Percentiles rank a stretch among this genome's conserved stretches.
phyloP scores from a whole-genome alignment of 2,329 filamentous ascomycete species.

The Phaeosphaeria sp. region DNA sequence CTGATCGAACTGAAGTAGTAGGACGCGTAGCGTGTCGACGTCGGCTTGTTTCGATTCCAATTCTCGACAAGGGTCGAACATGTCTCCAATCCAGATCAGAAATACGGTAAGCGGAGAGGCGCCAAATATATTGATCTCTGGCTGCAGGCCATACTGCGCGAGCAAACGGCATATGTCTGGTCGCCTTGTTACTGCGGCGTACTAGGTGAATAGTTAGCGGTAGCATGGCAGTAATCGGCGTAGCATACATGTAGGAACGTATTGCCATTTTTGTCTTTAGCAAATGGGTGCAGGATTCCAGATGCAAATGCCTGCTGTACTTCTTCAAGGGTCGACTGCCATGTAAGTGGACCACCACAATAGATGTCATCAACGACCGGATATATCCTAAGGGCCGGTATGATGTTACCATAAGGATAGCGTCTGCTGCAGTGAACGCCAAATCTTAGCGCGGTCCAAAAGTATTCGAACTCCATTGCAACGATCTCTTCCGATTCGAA shows the following conservation, averaged over 20 bases:
- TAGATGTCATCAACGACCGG: slow-evolving; percentile 6
- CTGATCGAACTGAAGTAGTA: neutral
- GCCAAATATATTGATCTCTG: neutral
- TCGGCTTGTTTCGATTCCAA: neutral
- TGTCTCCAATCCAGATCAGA: neutral
- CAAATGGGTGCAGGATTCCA: slow-evolving; percentile 12
- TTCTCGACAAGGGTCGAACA: neutral
- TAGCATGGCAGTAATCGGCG: neutral
- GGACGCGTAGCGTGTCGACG: neutral
- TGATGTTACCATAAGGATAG: slow-evolving; percentile 7
- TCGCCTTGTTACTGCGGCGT: neutral
- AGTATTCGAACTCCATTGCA: neutral
- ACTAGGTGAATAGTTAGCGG: neutral
- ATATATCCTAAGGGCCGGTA: slow-evolving; percentile 14
- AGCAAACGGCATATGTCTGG: slow-evolving; percentile 8
- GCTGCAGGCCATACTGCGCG: neutral
- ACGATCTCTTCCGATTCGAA: neutral
- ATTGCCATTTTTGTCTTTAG: neutral
- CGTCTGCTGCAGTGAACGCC: slow-evolving; percentile 5
- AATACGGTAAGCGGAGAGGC: neutral
- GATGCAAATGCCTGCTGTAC: slow-evolving; percentile 10
- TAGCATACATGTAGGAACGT: slow-evolving; percentile 15
- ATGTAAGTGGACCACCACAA: neutral
- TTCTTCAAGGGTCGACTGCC: slow-evolving; percentile 3
- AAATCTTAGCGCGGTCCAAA: slow-evolving; percentile 1